These are phyloP conservation scores for Cyclotella atomus DNA, from an alignment of 108 stramenopile genomes.

Conservation along the genomic window DNA sequence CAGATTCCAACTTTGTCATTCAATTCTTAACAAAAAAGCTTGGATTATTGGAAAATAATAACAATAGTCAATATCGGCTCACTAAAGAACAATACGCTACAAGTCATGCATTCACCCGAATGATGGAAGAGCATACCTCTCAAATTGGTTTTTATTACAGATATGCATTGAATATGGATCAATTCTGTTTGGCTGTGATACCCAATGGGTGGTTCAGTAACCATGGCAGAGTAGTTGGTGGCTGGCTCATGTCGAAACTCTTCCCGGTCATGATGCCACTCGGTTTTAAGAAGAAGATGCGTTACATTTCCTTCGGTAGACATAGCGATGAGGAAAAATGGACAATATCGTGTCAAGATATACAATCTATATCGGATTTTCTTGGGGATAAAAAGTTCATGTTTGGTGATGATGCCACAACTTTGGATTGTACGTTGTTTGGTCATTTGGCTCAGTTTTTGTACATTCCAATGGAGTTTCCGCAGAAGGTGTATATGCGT, in stretches of 20 bases:
- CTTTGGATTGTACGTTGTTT: constrained; percentile 10
- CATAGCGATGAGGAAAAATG: constrained; percentile 11
- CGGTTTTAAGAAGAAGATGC: not conserved
- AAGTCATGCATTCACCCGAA: not conserved
- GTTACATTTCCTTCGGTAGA: not conserved
- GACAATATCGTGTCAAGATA: constrained; percentile 8
- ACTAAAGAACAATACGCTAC: not conserved
- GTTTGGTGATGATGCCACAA: not conserved
- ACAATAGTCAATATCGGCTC: not conserved
- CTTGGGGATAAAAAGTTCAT: not conserved
- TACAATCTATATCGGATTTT: constrained; percentile 1
- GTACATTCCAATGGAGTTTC: constrained; percentile 9
- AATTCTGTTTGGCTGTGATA: constrained; percentile 1
- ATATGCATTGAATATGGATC: not conserved
- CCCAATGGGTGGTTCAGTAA: not conserved
- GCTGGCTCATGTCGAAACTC: not conserved
- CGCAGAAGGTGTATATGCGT: not conserved
- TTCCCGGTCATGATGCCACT: not conserved
- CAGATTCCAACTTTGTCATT: constrained; percentile 6
- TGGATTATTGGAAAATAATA: not conserved
- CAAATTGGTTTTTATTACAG: constrained; percentile 6
- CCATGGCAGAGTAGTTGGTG: too few relatives aligned
- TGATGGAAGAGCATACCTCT: constrained; percentile 6
- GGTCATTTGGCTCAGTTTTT: constrained; percentile 4
- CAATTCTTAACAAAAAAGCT: constrained; percentile 9